phyloP scores from a whole-genome alignment of 1,284 basidiomycete species.

The Leccinum brunneo-olivaceum region DNA sequence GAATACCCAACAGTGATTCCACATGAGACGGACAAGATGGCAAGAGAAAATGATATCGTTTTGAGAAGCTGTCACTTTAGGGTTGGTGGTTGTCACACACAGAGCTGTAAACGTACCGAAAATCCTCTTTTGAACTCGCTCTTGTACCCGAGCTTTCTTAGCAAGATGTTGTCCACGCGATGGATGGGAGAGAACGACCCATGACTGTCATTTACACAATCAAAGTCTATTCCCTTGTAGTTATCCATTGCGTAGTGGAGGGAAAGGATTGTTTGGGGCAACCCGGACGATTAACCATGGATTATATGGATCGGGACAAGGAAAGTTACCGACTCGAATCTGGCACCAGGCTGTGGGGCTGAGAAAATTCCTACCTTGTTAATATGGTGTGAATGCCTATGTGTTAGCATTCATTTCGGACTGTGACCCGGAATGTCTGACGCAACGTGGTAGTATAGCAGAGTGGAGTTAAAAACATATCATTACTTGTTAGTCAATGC shows the following conservation, averaged over 20 bases:
- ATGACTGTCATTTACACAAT: constrained; percentile 1
- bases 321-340: no score
- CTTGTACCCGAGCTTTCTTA: constrained; percentile 64
- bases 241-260: constrained; percentile 8
- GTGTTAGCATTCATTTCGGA: no score
- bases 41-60: constrained; percentile 61
- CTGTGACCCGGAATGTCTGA: no score
- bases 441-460: no score
- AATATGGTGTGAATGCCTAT: no score
- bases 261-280: background rate
- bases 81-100: background rate
- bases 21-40: constrained; percentile 66
- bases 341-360: no score
- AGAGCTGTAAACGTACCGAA: constrained; percentile 37
- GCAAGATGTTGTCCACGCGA: constrained; percentile 41
- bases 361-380: no score
- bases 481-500: constrained; percentile 17
- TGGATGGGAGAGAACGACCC: constrained; percentile 9
- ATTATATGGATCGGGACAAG: constrained; percentile 2
- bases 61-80: constrained; percentile 41
- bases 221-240: constrained; percentile 1
- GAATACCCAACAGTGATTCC: constrained; percentile 56
- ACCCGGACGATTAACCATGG: background rate
- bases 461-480: no score
- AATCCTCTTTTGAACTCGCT: constrained; percentile 70